Percentiles rank a stretch among this genome's conserved stretches.
Conservation (phyloP, 805 yeast species). For the Pichia californica region DNA sequence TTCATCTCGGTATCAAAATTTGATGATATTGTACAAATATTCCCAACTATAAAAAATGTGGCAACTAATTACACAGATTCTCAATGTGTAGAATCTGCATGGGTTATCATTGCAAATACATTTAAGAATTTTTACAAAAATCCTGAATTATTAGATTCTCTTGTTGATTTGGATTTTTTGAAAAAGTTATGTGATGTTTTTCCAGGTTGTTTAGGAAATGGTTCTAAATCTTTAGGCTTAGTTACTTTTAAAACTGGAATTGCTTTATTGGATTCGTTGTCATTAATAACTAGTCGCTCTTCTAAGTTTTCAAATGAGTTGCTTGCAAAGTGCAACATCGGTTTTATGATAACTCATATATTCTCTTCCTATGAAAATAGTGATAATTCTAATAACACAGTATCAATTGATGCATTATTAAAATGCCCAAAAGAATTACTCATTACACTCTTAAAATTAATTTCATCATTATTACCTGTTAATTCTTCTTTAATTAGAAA, state of each 20-base stretch:
- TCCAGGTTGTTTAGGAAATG: conserved; percentile 25
- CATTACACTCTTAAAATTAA: conserved; percentile 45
- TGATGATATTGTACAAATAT: conserved; percentile 44
- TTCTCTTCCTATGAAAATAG: conserved; percentile 39
- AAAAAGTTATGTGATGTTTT: conserved; percentile 24
- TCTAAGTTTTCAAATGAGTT: conserved; percentile 38
- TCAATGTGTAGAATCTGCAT: conserved; percentile 54
- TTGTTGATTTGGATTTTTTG: conserved; percentile 34
- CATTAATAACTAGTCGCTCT: conserved; percentile 38
- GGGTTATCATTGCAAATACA: conserved; percentile 57
- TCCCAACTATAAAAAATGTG: conserved; percentile 54
- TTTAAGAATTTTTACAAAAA: conserved; percentile 42
- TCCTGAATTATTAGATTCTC: conserved; percentile 39
- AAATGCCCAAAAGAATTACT: conserved; percentile 65
- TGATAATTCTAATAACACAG: conserved; percentile 2
- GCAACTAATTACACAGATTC: conserved; percentile 51
- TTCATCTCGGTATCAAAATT: conserved; percentile 40
- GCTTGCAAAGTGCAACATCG: conserved; percentile 42
- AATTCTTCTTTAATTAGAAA: conserved; percentile 11
- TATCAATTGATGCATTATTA: conserved; percentile 66
- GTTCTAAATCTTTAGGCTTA: conserved; percentile 20
- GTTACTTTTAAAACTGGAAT: conserved; percentile 35
- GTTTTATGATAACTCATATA: conserved; percentile 41
- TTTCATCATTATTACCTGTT: conserved; percentile 53
- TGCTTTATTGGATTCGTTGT: conserved; percentile 38